Base-by-base conservation (phyloP, 805 yeast genomes). In the Candida endomychidarum region DNA sequence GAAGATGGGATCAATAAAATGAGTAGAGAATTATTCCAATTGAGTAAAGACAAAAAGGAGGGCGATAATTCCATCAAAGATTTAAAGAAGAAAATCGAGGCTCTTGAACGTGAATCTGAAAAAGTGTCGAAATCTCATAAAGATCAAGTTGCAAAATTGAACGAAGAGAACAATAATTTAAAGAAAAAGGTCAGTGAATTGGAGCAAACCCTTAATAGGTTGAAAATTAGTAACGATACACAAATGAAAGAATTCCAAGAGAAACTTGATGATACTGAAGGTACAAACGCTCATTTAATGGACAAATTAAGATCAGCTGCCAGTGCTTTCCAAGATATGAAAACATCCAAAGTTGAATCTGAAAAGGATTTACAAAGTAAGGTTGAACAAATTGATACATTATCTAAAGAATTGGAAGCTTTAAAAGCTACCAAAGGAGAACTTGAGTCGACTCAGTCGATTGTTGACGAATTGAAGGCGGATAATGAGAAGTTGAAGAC, bases 1-100 rank as follows among this genome's bases (percentile, higher is more conserved):
- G 96, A 90, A 52, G 82, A 79, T 43, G 97, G 96, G 3, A 82
- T 90, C 37, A 89, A 89, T 56, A 89, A 88, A 50, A 86, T 90
- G 96, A 84, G 83, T 40, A 69, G 91, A 27, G 98, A 90, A 48
- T 65, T 90, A 21, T 77, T 87, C 58, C 75, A 75, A 34, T 65
- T 88, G 30, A 73, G 80, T 0, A 78, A 77, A 40, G 79, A 78
- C 23, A 81, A 81, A 42, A 78, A 75, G 2, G 73, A 74, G 0
- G 51, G 73, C 5, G 80, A 74, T 32, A 65, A 66, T 18, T 58
- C 60, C 7, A 58, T 76, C 11, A 70, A 67, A 27, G 52, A 49
- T 4, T 44, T 72, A 31, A 75, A 78, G 41, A 74, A 67, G 29
- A 74, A 74, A 21, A 45, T 69, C 2, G 50, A 53, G 0, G 54